Evolutionary conservation across 2,329 filamentous ascomycete genomes (phyloP), one percentile per base, ranked within the genome.

Genomic region (Epichloe uncinata): DNA sequence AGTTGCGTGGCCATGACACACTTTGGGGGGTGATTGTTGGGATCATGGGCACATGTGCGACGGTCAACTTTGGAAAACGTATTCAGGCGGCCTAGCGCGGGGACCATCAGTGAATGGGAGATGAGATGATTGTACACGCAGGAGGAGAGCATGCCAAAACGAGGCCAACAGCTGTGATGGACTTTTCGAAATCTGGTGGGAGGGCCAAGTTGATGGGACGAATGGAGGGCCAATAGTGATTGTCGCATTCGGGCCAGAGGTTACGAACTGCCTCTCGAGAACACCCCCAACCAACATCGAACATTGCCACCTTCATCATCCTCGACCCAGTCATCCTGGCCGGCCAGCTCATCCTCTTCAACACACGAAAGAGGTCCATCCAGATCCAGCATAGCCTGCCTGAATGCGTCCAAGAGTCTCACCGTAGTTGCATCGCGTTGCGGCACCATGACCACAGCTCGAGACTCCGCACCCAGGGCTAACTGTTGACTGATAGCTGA

Each of bases 371-470:
- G 58, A 4, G 69, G 65, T 36, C 55, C 59, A 12, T 63, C 76
- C 15, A 78, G 66, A 2, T 67, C 64, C 8, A 62, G 59, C 79
- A 96, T 82, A 22, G 73, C 70, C 8, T 71, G 63, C 41, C 75
- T 75, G 56, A 96, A 82, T 12, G 78, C 72, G 5, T 72, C 65
- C 11, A 84, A 73, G 53, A 95, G 80, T 7, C 66, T 66, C 38
- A 74, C 68, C 1, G 79, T 79, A 53, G 82, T 85, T 8, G 75
- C 73, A 54, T 90, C 85, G 37, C 93, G 75, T 49, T 88, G 72
- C 0, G 91, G 91, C 42, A 94, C 79, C 69, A 95, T 91, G 42
- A 93, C 70, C 11, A 96, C 73, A 1, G 84, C 84, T 36, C 85
- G 75, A 2, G 87, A 78, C 30, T 75, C 69, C 0, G 64, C 50